Base-by-base conservation (phyloP, 768 basidiomycete genomes). In the Mycena maculata region DNA sequence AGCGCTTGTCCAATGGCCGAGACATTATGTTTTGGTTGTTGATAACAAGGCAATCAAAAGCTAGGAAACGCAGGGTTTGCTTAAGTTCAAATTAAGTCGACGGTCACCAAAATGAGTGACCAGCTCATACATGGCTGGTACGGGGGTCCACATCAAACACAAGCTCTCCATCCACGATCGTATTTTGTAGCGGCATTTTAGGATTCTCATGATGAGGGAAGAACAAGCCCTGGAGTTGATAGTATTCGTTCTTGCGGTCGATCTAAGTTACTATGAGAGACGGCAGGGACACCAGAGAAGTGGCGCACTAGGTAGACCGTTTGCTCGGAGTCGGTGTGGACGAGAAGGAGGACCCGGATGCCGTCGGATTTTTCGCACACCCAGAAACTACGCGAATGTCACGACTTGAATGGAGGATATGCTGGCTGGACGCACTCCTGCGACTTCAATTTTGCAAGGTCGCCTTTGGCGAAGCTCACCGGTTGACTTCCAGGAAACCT, bases 351-450 rank as follows among this genome's bases (percentile, higher is more conserved):
- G 42, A 99, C 93, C 38, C 98, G 89, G 56, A 99, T 77, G 15
- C 98, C 98, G 75, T 99, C 98, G 15, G 95, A 97, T 83, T 99
- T 99, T 83, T 99, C 98, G 81, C 96, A 98, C 45, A 99, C 98
- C 97, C 97, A 99, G 79, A 93, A 99, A 76, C 96, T 98, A 75
- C 39, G 50, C 28, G 33, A 50, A 52, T 53, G 60, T 67, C 56
- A 63, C 20, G 48, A 54, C 13, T 18, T n/a, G 31, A 52, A 65
- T 9, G 31, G 2, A 39, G 18, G 38, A 23, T 38, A 47, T 20
- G 20, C 4, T 45, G 31, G 50, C 50, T 66, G 23, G 8, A 82
- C 87, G 68, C 77, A 96, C 96, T 99, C 95, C 82, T 92, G 87
- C 20, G 80, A 81, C 79, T 97, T 94, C 44, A 99, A 84, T 75